phyloP scores from a whole-genome alignment of 768 basidiomycete genomes.

The Zangia roseola region DNA sequence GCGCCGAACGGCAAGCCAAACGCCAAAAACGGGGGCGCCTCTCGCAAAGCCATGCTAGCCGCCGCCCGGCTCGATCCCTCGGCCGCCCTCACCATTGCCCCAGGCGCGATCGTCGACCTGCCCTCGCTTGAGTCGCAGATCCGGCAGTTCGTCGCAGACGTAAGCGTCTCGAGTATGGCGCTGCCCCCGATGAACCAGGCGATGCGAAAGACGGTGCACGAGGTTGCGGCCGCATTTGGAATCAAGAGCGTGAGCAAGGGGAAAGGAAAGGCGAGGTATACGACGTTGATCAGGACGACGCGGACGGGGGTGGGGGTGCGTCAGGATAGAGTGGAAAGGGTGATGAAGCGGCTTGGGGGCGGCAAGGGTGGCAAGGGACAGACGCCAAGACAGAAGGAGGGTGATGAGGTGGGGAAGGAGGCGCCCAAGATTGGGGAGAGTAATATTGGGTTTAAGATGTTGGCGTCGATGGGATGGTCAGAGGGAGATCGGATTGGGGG shows the following conservation, averaged over 20 bases:
- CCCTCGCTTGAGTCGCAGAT: slow-evolving; percentile 70
- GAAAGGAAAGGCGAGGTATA: slow-evolving; percentile 66
- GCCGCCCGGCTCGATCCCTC: slow-evolving; percentile 51
- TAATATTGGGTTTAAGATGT: slow-evolving; percentile 86
- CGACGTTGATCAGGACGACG: slow-evolving; percentile 69
- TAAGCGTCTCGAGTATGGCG: slow-evolving; percentile 45
- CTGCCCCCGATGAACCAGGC: slow-evolving; percentile 79
- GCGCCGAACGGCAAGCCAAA: slow-evolving; percentile 61
- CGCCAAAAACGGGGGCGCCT: slow-evolving; percentile 23
- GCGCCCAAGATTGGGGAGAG: slow-evolving; percentile 78
- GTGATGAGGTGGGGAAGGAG: slow-evolving; percentile 86
- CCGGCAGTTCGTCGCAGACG: slow-evolving; percentile 60
- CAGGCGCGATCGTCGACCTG: slow-evolving; percentile 60
- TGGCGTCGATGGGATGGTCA: slow-evolving; percentile 89
- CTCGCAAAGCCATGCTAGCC: slow-evolving; percentile 62
- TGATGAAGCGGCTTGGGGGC: slow-evolving; percentile 36
- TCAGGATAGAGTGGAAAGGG: slow-evolving; percentile 57
- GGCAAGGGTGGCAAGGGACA: slow-evolving; percentile 23
- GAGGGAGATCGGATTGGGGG: slow-evolving; percentile 80
- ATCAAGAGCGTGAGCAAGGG: slow-evolving; percentile 80
- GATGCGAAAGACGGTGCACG: slow-evolving; percentile 71
- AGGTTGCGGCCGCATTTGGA: slow-evolving; percentile 75
- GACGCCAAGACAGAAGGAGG: slow-evolving; percentile 64
- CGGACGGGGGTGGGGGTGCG: slow-evolving; percentile 52
- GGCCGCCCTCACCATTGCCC: slow-evolving; percentile 25